Base-by-base conservation (phyloP, 345 rosid species). In the Corchorus olitorius region DNA sequence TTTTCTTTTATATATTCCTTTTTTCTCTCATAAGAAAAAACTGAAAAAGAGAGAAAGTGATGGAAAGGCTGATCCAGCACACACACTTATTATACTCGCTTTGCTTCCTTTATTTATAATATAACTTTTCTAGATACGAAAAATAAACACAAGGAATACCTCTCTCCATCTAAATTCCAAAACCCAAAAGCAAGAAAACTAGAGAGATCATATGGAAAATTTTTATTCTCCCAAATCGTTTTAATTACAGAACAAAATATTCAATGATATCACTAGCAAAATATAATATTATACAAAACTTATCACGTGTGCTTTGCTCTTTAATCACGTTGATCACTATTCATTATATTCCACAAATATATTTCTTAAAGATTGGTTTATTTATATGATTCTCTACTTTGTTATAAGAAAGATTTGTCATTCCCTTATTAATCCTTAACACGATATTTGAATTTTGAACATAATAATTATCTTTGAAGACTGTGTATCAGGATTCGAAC, bases 121-220 rank as follows among this genome's bases (percentile, higher is more conserved):
- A 35, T 63, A 16, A 16, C 58, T 22, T 49, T 78, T 65, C 1
- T 34, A 53, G 79, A 82, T 82, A 78, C 71, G 52, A 35, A 34
- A 34, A 75, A 63, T 62, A 71, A 70, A 68, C 81, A 78, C 50
- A 78, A 78, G 9, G 75, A 82, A 75, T 78, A 19, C 77, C 66
- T 54, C 61, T 75, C 79, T 17, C 79, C 46, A 64, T 72, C 27
- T 27, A 27, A 27, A 27, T 27, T 27, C 81, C 64, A 70, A 49
- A 70, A 5, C 62, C 70, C 61, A 75, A 75, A 70, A 70, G 76
- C 64, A 69, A 11, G 3, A 65, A 34, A 35, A 43, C 27, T 27
- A 27, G 27, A 27, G 27, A 27, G 27, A 27, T 27, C 27, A 8
- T 9, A 27, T 39, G 33, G 7, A 35, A 54, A 33, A 64, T 17